Evolutionary conservation across 257 asterid genomes (phyloP).

Genomic region (Rehmannia glutinosa): DNA sequence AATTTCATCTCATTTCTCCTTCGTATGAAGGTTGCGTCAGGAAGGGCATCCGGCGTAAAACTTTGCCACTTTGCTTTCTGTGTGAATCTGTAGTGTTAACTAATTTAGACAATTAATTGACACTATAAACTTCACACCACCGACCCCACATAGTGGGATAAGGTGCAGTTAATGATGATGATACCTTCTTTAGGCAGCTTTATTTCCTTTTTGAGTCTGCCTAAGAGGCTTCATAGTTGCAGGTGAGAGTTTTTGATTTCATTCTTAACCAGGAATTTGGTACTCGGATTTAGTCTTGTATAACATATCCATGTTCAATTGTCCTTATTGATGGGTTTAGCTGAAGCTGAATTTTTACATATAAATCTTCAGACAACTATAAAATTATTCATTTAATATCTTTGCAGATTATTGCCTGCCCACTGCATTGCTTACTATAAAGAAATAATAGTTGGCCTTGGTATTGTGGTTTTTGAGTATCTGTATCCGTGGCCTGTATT

Average conservation of each 20-base stretch:
- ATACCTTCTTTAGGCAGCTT: constrained; percentile 5
- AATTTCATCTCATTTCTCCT: no score
- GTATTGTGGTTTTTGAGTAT: constrained; percentile 13
- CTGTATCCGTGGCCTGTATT: constrained; percentile 15
- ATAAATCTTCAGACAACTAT: neutral
- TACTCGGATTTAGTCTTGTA: constrained; percentile 2
- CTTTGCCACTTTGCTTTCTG: no score
- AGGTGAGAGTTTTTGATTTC: constrained; percentile 9
- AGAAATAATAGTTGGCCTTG: neutral
- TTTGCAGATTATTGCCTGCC: constrained; percentile 1
- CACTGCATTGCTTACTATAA: constrained; percentile 5
- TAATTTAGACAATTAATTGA: no score
- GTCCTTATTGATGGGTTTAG: neutral
- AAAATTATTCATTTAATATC: neutral
- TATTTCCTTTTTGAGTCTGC: constrained; percentile 8
- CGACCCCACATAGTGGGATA: no score
- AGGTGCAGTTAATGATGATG: no score
- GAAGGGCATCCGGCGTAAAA: no score
- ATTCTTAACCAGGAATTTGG: constrained; percentile 13
- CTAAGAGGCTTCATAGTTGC: constrained; percentile 3
- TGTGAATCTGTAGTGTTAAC: no score
- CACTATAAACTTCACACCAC: no score
- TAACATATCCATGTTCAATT: constrained; percentile 7
- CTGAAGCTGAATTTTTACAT: neutral
- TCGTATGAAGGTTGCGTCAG: no score